Evolutionary conservation across 2,329 filamentous ascomycete species (phyloP).

Genomic region (Scytalidium lignicola): DNA sequence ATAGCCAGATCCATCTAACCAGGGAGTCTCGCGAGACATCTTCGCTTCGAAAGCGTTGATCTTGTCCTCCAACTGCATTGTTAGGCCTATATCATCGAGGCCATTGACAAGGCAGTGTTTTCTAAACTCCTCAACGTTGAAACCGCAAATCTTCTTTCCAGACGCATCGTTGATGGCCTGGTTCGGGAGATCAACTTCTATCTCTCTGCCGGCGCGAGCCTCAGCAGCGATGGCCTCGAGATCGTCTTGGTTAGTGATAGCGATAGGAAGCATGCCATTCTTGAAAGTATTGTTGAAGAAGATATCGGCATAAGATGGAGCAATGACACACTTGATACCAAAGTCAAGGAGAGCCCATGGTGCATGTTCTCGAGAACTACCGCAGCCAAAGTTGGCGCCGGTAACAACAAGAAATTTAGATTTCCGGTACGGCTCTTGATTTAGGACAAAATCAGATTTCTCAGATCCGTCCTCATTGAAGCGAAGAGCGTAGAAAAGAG

Average conservation of each 20-base stretch:
- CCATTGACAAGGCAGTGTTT: slow-evolving; percentile 94
- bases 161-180: slow-evolving; percentile 73
- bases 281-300: slow-evolving; percentile 99
- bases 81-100: slow-evolving; percentile 91
- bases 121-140: slow-evolving; percentile 88
- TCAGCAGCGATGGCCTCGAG: slow-evolving; percentile 70
- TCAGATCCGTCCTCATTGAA: slow-evolving; percentile 70
- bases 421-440: slow-evolving; percentile 78
- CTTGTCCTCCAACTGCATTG: slow-evolving; percentile 87
- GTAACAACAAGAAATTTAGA: slow-evolving; percentile 89
- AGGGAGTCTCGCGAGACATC: slow-evolving; percentile 74
- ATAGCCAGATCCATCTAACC: slow-evolving; percentile 85
- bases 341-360: slow-evolving; percentile 97
- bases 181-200: slow-evolving; percentile 84
- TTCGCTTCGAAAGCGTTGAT: slow-evolving; percentile 77
- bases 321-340: slow-evolving; percentile 90
- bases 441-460: slow-evolving; percentile 80
- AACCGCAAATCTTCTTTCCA: slow-evolving; percentile 69
- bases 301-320: slow-evolving; percentile 86
- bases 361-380: slow-evolving; percentile 87
- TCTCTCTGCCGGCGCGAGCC: slow-evolving; percentile 71
- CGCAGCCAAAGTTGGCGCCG: slow-evolving; percentile 92
- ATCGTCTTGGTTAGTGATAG: slow-evolving; percentile 60
- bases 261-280: slow-evolving; percentile 94
- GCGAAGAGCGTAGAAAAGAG: slow-evolving; percentile 81